phyloP scores from a whole-genome alignment of 805 yeast genomes.

The Ogataea paraovalis region DNA sequence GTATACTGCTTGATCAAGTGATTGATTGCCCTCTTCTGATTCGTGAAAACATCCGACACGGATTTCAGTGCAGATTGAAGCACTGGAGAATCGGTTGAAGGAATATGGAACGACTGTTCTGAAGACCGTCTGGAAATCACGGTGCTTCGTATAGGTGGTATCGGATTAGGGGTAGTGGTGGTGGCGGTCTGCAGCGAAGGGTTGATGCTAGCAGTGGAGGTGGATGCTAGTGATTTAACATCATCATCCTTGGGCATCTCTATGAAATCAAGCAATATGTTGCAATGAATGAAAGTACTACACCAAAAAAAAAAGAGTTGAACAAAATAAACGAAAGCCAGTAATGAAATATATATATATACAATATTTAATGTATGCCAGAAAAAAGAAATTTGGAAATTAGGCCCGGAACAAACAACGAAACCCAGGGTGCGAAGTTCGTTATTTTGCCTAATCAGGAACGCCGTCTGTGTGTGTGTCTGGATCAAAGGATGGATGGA shows the following conservation, averaged over 20 bases:
- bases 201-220: no score
- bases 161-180: not conserved
- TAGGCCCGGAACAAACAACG: not conserved
- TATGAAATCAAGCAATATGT: no score
- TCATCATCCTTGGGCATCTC: no score
- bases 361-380: not conserved
- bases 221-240: no score
- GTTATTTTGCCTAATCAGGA: not conserved
- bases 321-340: no score
- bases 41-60: constrained; percentile 38
- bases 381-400: not conserved
- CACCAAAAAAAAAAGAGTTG: no score
- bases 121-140: constrained; percentile 26
- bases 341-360: not conserved
- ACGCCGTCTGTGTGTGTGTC: not conserved
- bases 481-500: not conserved
- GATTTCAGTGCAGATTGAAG: constrained; percentile 26
- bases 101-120: constrained; percentile 23
- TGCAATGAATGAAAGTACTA: no score
- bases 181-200: no score
- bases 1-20: constrained; percentile 44
- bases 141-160: not conserved
- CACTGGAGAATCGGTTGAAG: constrained; percentile 20
- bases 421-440: not conserved
- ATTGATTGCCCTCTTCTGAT: constrained; percentile 45